phyloP scores from a whole-genome alignment of 306 rosid species.

The Vigna radiata region DNA sequence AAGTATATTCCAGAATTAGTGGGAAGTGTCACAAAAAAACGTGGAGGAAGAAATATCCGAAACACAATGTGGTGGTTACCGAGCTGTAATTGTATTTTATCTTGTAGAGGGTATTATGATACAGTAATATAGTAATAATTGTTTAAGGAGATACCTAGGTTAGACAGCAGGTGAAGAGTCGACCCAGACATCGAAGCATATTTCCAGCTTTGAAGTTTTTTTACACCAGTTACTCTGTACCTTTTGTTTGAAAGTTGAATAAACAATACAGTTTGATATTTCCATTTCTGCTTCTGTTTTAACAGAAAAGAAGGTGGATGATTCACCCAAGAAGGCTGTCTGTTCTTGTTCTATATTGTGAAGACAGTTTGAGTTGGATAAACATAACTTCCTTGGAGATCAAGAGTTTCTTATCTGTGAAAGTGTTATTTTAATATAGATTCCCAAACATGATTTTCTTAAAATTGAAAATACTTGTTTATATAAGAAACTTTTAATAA shows the following conservation, averaged over 20 bases:
- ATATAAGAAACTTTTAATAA: no score
- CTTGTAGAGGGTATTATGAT: slow-evolving; percentile 2
- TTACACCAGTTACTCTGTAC: background rate
- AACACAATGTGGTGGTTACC: no score
- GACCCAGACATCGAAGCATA: no score
- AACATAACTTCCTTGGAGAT: slow-evolving; percentile 22
- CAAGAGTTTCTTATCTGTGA: no score
- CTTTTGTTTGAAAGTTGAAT: slow-evolving; percentile 35
- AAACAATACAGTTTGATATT: slow-evolving; percentile 38
- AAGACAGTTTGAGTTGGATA: slow-evolving; percentile 52
- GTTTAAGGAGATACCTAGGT: background rate
- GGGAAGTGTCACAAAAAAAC: no score
- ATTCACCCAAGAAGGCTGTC: slow-evolving; percentile 77
- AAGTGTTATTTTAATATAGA: no score
- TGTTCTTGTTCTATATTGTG: slow-evolving; percentile 92
- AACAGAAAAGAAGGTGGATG: slow-evolving; percentile 92
- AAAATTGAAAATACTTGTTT: no score
- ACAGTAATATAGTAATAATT: background rate
- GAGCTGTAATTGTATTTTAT: background rate
- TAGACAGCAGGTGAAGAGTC: no score
- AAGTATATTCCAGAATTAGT: no score
- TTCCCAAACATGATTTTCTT: no score
- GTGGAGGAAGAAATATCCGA: no score
- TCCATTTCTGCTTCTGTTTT: slow-evolving; percentile 26
- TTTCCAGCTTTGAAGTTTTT: background rate